Evolutionary conservation across 2,329 filamentous ascomycete genomes (phyloP).

Genomic region (Fonsecaea erecta): DNA sequence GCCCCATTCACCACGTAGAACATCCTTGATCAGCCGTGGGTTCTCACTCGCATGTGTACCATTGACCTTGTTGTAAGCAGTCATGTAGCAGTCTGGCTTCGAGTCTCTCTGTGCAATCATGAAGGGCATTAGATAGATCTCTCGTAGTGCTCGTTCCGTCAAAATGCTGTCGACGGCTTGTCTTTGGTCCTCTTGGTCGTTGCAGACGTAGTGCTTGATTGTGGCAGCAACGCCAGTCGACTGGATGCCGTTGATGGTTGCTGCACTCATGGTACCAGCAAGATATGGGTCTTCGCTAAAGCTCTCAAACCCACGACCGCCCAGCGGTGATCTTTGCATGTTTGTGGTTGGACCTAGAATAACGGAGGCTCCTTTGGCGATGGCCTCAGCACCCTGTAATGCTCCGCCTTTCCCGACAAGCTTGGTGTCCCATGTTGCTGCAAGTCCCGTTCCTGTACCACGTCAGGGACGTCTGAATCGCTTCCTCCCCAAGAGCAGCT

Average conservation of each 20-base stretch:
- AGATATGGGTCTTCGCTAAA: slow-evolving; percentile 83
- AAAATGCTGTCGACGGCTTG: slow-evolving; percentile 50
- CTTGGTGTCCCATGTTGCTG: slow-evolving; percentile 76
- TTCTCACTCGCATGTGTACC: slow-evolving; percentile 54
- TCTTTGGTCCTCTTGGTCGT: slow-evolving; percentile 54
- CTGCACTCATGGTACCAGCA: slow-evolving; percentile 72
- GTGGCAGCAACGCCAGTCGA: slow-evolving; percentile 75
- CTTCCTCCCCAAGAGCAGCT: background rate
- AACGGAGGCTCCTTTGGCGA: slow-evolving; percentile 73
- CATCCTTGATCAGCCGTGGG: slow-evolving; percentile 47
- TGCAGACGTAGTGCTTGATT: slow-evolving; percentile 67
- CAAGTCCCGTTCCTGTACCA: slow-evolving; percentile 68
- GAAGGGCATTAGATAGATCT: slow-evolving; percentile 68
- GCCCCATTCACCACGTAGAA: slow-evolving; percentile 53
- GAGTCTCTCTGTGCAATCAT: slow-evolving; percentile 63
- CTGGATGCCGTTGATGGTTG: slow-evolving; percentile 74
- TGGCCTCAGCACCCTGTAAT: slow-evolving; percentile 72
- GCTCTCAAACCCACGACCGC: slow-evolving; percentile 85
- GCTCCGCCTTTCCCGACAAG: slow-evolving; percentile 71
- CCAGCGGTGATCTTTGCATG: slow-evolving; percentile 79
- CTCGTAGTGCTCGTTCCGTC: slow-evolving; percentile 60
- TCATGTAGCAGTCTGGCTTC: slow-evolving; percentile 62
- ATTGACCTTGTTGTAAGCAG: slow-evolving; percentile 63
- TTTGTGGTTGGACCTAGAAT: slow-evolving; percentile 78
- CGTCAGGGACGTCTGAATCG: slow-evolving; percentile 4